These are phyloP conservation scores for Tuber brumale DNA, from an alignment of 495 filamentous ascomycete genomes.

Conservation along the genomic window DNA sequence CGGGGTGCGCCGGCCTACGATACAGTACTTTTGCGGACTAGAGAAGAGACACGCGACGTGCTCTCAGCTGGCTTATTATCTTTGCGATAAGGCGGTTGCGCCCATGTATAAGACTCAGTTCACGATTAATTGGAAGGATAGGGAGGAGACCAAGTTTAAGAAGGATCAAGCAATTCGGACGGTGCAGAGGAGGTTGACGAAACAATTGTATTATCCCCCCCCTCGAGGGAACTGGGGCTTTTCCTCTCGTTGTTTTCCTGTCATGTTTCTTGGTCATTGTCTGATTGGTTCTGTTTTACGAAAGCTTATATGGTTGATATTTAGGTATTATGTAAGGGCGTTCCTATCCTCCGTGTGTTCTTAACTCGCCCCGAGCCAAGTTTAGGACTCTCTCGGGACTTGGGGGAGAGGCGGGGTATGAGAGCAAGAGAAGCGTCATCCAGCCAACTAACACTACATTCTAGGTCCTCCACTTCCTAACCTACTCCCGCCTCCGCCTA, in stretches of 20 bases:
- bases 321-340: slow-evolving; percentile 35
- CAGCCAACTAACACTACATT: slow-evolving; percentile 10
- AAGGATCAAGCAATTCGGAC: slow-evolving; percentile 35
- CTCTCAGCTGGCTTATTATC: slow-evolving; percentile 34
- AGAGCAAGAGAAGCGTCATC: background rate
- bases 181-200: slow-evolving; percentile 33
- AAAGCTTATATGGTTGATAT: slow-evolving; percentile 19
- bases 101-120: slow-evolving; percentile 29
- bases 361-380: background rate
- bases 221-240: background rate
- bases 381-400: background rate
- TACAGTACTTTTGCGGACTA: slow-evolving; percentile 37
- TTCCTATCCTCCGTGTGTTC: background rate
- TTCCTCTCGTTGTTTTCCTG: background rate
- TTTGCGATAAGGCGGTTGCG: slow-evolving; percentile 37
- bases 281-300: background rate
- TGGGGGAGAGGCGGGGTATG: background rate
- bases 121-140: slow-evolving; percentile 23
- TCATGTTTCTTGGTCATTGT: background rate
- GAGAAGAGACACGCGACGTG: slow-evolving; percentile 38
- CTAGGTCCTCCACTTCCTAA: slow-evolving; percentile 40
- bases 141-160: slow-evolving; percentile 20
- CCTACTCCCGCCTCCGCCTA: slow-evolving; percentile 39
- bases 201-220: slow-evolving; percentile 33
- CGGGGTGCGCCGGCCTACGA: slow-evolving; percentile 20